These are phyloP conservation scores for Peronospora farinosa DNA, from an alignment of 352 stramenopile species.

Conservation along the genomic window DNA sequence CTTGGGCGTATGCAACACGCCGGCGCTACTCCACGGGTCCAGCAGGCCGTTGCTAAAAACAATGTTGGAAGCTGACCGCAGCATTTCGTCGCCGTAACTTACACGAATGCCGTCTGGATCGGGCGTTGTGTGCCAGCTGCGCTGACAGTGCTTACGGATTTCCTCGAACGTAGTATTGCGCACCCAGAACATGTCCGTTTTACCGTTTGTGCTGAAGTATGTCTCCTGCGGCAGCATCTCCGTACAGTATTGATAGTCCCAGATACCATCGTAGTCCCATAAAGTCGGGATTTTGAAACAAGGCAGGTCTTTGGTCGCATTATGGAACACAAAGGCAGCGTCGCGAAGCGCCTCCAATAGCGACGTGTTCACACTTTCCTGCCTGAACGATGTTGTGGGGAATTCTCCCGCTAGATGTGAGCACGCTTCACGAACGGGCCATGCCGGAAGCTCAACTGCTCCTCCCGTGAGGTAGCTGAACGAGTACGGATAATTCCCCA, in stretches of 20 bases:
- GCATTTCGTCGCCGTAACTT: conserved; percentile 58
- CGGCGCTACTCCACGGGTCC: conserved; percentile 90
- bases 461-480: conserved; percentile 89
- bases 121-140: conserved; percentile 56
- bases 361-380: conserved; percentile 14
- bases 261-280: conserved; percentile 81
- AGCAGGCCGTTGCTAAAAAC: conserved; percentile 92
- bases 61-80: conserved; percentile 86
- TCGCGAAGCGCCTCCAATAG: conserved; percentile 50
- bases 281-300: conserved; percentile 74
- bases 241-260: conserved; percentile 90
- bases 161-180: conserved; percentile 54
- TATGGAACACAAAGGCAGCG: conserved; percentile 86
- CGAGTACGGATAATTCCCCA: conserved; percentile 94
- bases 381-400: conserved; percentile 17
- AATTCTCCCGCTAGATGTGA: conserved; percentile 54
- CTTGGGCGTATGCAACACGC: conserved; percentile 59
- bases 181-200: conserved; percentile 90
- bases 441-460: conserved; percentile 73
- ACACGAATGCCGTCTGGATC: conserved; percentile 72
- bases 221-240: conserved; percentile 87
- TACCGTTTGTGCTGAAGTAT: conserved; percentile 85
- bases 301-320: conserved; percentile 61
- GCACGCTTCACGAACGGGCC: conserved; percentile 89
- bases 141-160: conserved; percentile 56